Percentiles rank a stretch among this genome's conserved stretches.
These are phyloP conservation scores for Vaccinium vitisidaea DNA, from an alignment of 148 eudicot species.

Conservation along the genomic window DNA sequence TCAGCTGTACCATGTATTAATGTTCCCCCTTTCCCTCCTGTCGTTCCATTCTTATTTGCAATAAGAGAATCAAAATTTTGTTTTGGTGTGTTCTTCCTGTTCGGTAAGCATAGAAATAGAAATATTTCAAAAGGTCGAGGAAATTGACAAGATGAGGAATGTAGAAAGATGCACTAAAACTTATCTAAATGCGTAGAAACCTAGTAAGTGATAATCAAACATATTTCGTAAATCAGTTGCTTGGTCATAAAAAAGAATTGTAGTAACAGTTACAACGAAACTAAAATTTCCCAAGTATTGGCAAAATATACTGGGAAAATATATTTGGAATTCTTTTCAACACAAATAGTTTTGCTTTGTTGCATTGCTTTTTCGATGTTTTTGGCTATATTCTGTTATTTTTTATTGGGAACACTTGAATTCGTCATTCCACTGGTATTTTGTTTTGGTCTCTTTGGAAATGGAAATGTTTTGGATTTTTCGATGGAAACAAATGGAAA, in stretches of 20 bases:
- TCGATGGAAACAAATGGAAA: not conserved
- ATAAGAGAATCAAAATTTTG: slow-evolving; percentile 1
- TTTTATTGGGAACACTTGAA: not conserved
- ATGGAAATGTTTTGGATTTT: not conserved
- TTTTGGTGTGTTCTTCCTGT: not conserved
- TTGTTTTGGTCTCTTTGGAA: not conserved
- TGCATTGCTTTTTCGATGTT: slow-evolving; percentile 8
- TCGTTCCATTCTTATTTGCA: slow-evolving; percentile 6
- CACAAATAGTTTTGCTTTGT: not conserved
- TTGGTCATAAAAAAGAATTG: not conserved
- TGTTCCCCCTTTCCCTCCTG: not conserved
- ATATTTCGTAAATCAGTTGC: not conserved
- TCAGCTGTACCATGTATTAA: not conserved
- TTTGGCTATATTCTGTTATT: slow-evolving; percentile 13
- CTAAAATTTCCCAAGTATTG: not conserved
- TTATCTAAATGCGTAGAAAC: not conserved
- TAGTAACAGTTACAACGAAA: not conserved
- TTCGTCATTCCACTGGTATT: not conserved
- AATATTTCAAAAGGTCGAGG: not conserved
- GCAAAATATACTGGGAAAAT: not conserved
- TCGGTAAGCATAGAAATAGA: not conserved
- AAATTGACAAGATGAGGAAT: not conserved
- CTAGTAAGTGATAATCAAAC: not conserved
- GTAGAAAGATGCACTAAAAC: not conserved
- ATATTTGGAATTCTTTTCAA: not conserved